Evolutionary conservation across 768 basidiomycete genomes (phyloP).

Genomic region (Paxillus rubicundulus): DNA sequence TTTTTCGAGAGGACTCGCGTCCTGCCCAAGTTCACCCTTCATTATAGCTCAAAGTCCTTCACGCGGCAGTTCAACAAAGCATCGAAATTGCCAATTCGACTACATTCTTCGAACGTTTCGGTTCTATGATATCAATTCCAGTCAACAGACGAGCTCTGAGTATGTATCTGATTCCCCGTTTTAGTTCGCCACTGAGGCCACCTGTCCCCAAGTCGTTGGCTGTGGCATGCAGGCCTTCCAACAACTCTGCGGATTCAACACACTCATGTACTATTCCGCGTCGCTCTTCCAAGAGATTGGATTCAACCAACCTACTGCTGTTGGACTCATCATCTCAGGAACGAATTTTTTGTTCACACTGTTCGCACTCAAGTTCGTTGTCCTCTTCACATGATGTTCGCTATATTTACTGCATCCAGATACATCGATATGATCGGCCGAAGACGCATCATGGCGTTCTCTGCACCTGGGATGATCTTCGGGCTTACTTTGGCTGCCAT

Average conservation of each 20-base stretch:
- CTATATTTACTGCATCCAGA: constrained; percentile 4
- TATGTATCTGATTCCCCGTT: constrained; percentile 33
- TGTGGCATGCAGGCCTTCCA: constrained; percentile 84
- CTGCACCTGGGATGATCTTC: constrained; percentile 71
- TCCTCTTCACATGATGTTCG: not conserved
- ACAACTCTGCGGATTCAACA: constrained; percentile 84
- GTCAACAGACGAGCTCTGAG: constrained; percentile 69
- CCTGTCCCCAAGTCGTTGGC: constrained; percentile 51
- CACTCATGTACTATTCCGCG: constrained; percentile 72
- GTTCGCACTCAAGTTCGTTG: constrained; percentile 58
- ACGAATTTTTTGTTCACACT: constrained; percentile 81
- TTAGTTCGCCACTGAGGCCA: not conserved
- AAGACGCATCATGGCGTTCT: constrained; percentile 65
- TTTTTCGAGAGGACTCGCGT: not conserved
- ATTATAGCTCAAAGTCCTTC: constrained; percentile 53
- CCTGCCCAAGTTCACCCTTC: not conserved
- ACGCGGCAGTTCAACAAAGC: constrained; percentile 57
- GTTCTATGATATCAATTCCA: constrained; percentile 53
- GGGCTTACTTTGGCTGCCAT: constrained; percentile 62
- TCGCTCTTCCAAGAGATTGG: constrained; percentile 80
- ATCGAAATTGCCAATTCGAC: constrained; percentile 61
- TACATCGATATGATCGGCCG: constrained; percentile 69
- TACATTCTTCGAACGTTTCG: constrained; percentile 54
- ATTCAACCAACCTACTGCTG: constrained; percentile 78
- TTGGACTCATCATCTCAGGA: constrained; percentile 73